These are phyloP conservation scores for Trichoderma sp. DNA, from an alignment of 2,329 filamentous ascomycete species.

Conservation along the genomic window DNA sequence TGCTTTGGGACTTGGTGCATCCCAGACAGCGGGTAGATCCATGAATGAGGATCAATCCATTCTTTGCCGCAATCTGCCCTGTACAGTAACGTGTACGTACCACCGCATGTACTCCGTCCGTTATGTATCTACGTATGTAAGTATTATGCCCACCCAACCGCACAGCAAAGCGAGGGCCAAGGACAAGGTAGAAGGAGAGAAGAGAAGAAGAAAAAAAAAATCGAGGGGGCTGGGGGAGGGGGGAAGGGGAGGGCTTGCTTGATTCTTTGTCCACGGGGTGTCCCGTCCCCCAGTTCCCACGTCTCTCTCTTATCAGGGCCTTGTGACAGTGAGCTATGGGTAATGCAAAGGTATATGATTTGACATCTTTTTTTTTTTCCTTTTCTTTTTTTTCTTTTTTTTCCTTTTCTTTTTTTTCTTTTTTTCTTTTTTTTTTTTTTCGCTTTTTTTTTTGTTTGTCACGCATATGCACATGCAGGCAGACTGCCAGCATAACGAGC, in stretches of 20 bases:
- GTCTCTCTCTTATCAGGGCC: neutral
- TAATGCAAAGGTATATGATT: neutral
- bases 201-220: neutral
- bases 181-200: neutral
- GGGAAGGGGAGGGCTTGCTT: neutral
- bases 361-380: neutral
- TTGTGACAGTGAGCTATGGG: neutral
- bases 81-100: neutral
- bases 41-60: neutral
- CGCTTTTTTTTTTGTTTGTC: neutral
- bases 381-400: neutral
- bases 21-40: neutral
- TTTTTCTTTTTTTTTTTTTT: neutral
- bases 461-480: neutral
- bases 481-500: neutral
- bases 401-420: neutral
- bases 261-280: neutral
- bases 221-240: neutral
- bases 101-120: too few relatives aligned
- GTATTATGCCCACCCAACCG: neutral
- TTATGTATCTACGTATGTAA: too few relatives aligned
- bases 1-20: constrained; percentile 1
- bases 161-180: neutral
- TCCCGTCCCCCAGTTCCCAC: neutral
- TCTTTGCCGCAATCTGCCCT: neutral